Percentiles rank a stretch among this genome's conserved stretches.
These are phyloP conservation scores for Passiflora organensis DNA, from an alignment of 345 rosid species.

Conservation along the genomic window DNA sequence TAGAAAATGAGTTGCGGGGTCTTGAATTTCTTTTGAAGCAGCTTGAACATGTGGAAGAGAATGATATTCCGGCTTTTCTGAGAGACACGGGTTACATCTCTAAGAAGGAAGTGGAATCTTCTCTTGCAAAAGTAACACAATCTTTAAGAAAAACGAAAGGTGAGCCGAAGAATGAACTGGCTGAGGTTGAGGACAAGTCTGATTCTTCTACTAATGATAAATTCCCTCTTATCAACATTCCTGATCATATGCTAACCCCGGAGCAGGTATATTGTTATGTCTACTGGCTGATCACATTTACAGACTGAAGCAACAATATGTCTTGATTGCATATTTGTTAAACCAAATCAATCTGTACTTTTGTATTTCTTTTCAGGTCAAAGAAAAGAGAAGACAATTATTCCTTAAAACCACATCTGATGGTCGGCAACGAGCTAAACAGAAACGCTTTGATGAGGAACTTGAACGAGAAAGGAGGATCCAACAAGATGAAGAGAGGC, in stretches of 20 bases:
- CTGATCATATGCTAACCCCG: slow-evolving; percentile 68
- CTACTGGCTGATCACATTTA: background rate
- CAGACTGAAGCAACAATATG: no score
- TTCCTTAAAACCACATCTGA: slow-evolving; percentile 86
- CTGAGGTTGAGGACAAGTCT: slow-evolving; percentile 65
- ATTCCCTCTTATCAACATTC: slow-evolving; percentile 66
- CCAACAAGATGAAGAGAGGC: slow-evolving; percentile 76
- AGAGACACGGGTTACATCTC: slow-evolving; percentile 71
- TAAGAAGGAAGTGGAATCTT: slow-evolving; percentile 76
- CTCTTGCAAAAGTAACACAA: slow-evolving; percentile 50
- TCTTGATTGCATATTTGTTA: no score
- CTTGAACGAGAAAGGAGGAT: slow-evolving; percentile 69
- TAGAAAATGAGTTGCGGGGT: slow-evolving; percentile 73
- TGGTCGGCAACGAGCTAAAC: slow-evolving; percentile 89
- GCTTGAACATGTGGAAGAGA: slow-evolving; percentile 65
- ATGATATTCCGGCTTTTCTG: slow-evolving; percentile 62
- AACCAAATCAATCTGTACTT: no score
- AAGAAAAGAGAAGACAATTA: slow-evolving; percentile 75
- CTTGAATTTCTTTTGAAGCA: slow-evolving; percentile 81
- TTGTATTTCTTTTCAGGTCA: slow-evolving; percentile 44
- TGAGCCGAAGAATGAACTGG: slow-evolving; percentile 65
- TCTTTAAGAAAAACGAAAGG: slow-evolving; percentile 81
- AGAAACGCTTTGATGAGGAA: slow-evolving; percentile 78
- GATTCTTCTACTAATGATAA: slow-evolving; percentile 53
- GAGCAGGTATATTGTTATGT: slow-evolving; percentile 56